Evolutionary conservation across 345 rosid genomes (phyloP).

Genomic region (Conringia planisiliqua): DNA sequence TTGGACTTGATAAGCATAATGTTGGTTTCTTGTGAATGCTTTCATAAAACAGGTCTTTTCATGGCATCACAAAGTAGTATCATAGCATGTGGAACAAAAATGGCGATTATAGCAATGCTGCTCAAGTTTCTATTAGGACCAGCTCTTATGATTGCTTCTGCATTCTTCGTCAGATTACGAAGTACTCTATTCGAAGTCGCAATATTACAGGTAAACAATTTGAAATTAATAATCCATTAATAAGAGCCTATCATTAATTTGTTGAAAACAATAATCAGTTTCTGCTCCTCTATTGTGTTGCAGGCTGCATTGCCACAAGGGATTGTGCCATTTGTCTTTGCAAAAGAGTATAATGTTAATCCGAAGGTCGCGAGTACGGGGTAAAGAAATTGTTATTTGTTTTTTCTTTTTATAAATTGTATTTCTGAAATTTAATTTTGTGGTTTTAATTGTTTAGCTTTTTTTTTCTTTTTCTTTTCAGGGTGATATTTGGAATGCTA

Average conservation of each 20-base stretch:
- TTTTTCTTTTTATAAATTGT: background rate
- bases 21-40: background rate
- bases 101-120: conserved; percentile 51
- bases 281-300: conserved; percentile 5
- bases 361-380: conserved; percentile 78
- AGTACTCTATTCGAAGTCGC: conserved; percentile 50
- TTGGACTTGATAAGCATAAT: background rate
- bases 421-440: background rate
- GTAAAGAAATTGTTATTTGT: conserved; percentile 23
- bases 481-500: conserved; percentile 80
- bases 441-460: background rate
- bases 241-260: background rate
- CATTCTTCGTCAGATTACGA: conserved; percentile 45
- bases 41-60: conserved; percentile 57
- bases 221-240: background rate
- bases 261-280: background rate
- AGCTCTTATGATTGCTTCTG: conserved; percentile 64
- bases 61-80: conserved; percentile 69
- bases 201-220: conserved; percentile 58
- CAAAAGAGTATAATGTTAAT: conserved; percentile 79
- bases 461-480: conserved; percentile 23
- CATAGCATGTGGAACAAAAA: conserved; percentile 66
- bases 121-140: conserved; percentile 70
- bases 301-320: conserved; percentile 97
- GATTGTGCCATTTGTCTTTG: conserved; percentile 83